A percentile compares a stretch with the other conserved stretches of the same genome.
These are phyloP conservation scores for Ogataea saltuana DNA, from an alignment of 805 yeast genomes.

Conservation along the genomic window DNA sequence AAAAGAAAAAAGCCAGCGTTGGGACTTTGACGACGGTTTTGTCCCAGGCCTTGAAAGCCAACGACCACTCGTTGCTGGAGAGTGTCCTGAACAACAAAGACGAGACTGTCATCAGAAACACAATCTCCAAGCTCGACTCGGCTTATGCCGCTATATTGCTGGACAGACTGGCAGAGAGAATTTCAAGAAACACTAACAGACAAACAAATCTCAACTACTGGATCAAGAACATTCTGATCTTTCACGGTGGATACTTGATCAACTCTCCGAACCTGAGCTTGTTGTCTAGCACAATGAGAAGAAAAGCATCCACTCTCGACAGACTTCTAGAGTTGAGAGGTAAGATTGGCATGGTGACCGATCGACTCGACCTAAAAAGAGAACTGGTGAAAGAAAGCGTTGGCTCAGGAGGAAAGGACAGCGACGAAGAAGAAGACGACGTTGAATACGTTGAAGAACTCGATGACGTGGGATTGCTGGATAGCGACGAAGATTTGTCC, in stretches of 20 bases:
- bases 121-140: constrained; percentile 50
- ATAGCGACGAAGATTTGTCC: constrained; percentile 29
- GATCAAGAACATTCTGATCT: constrained; percentile 57
- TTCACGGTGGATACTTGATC: constrained; percentile 53
- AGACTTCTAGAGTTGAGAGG: constrained; percentile 53
- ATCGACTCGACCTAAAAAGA: constrained; percentile 42
- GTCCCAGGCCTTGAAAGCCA: constrained; percentile 83
- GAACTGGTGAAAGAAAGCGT: constrained; percentile 38
- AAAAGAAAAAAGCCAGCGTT: constrained; percentile 54
- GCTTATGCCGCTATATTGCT: constrained; percentile 50
- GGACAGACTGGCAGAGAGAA: constrained; percentile 53
- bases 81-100: constrained; percentile 67
- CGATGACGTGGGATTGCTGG: constrained; percentile 46
- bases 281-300: constrained; percentile 48
- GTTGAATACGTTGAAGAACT: constrained; percentile 76
- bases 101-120: constrained; percentile 49
- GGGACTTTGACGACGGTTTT: constrained; percentile 84
- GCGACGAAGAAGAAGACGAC: constrained; percentile 40
- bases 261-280: constrained; percentile 48
- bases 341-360: constrained; percentile 47
- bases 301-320: constrained; percentile 50
- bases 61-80: constrained; percentile 84
- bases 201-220: constrained; percentile 52
- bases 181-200: constrained; percentile 51
- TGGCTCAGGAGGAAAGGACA: constrained; percentile 33